Evolutionary conservation across 805 yeast genomes (phyloP).

Genomic region (Candida palmyrensis): DNA sequence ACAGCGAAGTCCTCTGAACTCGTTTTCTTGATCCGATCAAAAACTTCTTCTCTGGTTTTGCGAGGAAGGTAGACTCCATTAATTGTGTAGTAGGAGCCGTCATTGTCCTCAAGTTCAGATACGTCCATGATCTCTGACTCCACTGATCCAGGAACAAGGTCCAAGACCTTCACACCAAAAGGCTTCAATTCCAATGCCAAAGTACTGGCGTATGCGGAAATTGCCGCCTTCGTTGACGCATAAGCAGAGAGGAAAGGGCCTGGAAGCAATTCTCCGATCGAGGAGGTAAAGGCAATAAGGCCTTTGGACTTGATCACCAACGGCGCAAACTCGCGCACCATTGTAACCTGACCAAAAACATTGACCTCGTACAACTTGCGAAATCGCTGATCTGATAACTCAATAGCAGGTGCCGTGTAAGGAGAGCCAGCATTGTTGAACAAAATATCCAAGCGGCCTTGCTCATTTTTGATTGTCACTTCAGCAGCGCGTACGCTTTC

Average conservation of each 20-base stretch:
- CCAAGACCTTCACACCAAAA: slow-evolving; percentile 14
- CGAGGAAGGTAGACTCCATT: slow-evolving; percentile 2
- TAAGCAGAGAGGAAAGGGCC: slow-evolving; percentile 29
- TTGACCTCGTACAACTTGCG: slow-evolving; percentile 26
- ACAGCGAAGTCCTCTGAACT: too few relatives aligned
- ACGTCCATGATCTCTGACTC: slow-evolving; percentile 11
- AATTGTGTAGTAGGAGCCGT: background rate
- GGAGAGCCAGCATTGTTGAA: slow-evolving; percentile 40
- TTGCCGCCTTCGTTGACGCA: slow-evolving; percentile 26
- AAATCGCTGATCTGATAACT: slow-evolving; percentile 19
- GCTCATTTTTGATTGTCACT: slow-evolving; percentile 15
- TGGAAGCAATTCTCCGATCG: slow-evolving; percentile 26
- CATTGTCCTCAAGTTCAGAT: background rate
- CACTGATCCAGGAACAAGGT: slow-evolving; percentile 14
- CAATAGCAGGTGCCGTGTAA: slow-evolving; percentile 21
- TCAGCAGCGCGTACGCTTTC: slow-evolving; percentile 22
- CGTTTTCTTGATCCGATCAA: too few relatives aligned
- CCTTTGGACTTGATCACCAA: slow-evolving; percentile 29
- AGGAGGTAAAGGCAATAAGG: slow-evolving; percentile 31
- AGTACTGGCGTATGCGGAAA: slow-evolving; percentile 12
- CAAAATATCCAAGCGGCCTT: slow-evolving; percentile 24
- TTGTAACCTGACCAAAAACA: slow-evolving; percentile 32
- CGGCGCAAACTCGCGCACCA: slow-evolving; percentile 27
- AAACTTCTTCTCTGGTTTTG: too few relatives aligned
- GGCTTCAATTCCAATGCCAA: slow-evolving; percentile 13